A percentile compares a stretch with the other conserved stretches of the same genome.
Conservation (phyloP, 2,329 filamentous ascomycete species). For the Xylaria arbuscula region DNA sequence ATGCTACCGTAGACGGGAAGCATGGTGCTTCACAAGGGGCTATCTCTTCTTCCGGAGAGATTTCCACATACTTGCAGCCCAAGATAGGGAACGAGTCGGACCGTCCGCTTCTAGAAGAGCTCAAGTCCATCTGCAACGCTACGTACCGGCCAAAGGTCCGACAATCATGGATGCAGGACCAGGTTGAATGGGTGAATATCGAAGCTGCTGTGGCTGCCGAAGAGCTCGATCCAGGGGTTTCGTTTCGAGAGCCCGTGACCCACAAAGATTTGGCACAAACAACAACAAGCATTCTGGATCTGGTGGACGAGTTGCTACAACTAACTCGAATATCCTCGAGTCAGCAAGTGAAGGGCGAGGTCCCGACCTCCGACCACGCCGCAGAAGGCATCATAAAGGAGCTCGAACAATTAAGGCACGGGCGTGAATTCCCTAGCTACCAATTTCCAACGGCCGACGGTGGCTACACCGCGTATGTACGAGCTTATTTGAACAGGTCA, state of each 20-base stretch:
- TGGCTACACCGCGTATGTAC: constrained; percentile 28
- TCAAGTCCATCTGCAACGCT: constrained; percentile 39
- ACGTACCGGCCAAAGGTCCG: constrained; percentile 33
- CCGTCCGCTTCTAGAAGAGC: constrained; percentile 40
- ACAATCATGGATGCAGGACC: constrained; percentile 41
- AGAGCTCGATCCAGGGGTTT: constrained; percentile 36
- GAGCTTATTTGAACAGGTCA: constrained; percentile 42
- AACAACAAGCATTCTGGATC: constrained; percentile 36
- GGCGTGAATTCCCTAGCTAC: constrained; percentile 44
- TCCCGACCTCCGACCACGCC: background rate
- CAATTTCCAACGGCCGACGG: constrained; percentile 37
- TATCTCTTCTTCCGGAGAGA: background rate
- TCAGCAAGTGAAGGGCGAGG: constrained; percentile 25
- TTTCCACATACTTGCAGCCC: constrained; percentile 3
- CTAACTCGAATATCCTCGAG: constrained; percentile 5
- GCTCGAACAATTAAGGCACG: constrained; percentile 37
- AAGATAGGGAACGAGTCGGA: constrained; percentile 13
- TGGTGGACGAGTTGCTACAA: constrained; percentile 41
- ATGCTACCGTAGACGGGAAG: constrained; percentile 27
- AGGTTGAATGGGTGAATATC: constrained; percentile 46
- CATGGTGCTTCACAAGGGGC: background rate
- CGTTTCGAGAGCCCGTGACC: constrained; percentile 42
- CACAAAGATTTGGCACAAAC: constrained; percentile 33
- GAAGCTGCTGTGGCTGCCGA: constrained; percentile 45
- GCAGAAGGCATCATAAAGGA: constrained; percentile 34